Evolutionary conservation across 2,329 filamentous ascomycete species (phyloP).

Genomic region (Byssoonygena ceratinophila): DNA sequence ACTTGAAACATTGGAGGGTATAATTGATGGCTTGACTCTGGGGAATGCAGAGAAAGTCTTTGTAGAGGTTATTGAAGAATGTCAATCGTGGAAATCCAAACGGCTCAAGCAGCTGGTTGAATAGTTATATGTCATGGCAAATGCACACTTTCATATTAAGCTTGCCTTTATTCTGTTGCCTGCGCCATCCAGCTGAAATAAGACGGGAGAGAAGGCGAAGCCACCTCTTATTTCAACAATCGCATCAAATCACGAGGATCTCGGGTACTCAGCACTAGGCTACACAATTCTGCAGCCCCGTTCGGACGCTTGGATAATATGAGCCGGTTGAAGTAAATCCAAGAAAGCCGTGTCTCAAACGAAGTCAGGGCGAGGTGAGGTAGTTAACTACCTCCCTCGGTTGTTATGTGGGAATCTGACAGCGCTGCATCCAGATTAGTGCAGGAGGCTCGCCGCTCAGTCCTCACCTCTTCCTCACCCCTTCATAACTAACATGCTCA

Average conservation of each 20-base stretch:
- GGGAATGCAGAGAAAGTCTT: neutral
- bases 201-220: neutral
- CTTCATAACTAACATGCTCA: too few relatives aligned
- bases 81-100: too few relatives aligned
- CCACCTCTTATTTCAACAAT: neutral
- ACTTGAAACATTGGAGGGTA: neutral
- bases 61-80: neutral
- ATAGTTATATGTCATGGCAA: neutral
- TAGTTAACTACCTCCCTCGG: too few relatives aligned
- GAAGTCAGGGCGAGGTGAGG: too few relatives aligned
- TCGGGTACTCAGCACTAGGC: neutral
- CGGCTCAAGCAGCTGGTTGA: neutral
- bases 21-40: neutral
- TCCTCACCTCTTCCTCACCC: too few relatives aligned
- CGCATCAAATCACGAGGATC: neutral
- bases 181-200: neutral
- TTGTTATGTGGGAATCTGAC: too few relatives aligned
- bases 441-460: too few relatives aligned
- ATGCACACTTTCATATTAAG: neutral
- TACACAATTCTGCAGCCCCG: neutral
- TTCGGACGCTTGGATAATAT: too few relatives aligned
- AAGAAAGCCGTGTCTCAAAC: too few relatives aligned
- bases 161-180: conserved; percentile 3
- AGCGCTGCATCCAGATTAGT: too few relatives aligned
- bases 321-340: too few relatives aligned